Percentiles rank a stretch among this genome's conserved stretches.
Evolutionary conservation across 1,284 basidiomycete species (phyloP).

Genomic region (Trichosporon inkin): DNA sequence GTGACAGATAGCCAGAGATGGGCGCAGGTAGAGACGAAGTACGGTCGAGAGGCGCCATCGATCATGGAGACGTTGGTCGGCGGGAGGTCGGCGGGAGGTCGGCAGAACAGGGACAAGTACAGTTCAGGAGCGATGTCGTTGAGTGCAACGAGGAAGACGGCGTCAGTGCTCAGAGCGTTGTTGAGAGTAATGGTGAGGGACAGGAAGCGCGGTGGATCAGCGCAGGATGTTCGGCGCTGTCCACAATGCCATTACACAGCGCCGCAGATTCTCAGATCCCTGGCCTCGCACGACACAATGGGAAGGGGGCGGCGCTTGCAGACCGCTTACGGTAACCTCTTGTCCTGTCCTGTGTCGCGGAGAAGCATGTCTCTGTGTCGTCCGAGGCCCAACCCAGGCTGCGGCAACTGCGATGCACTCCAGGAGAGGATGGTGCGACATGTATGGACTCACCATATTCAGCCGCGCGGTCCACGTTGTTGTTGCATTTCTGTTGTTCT

Average conservation of each 20-base stretch:
- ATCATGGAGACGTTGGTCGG: background rate
- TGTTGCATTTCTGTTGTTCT: conserved; percentile 34
- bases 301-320: background rate
- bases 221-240: background rate
- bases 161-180: background rate
- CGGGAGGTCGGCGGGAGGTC: background rate
- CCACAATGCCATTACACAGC: background rate
- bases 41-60: conserved; percentile 45
- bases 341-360: too few relatives aligned
- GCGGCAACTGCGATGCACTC: too few relatives aligned
- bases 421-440: too few relatives aligned
- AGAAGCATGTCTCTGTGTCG: background rate
- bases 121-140: background rate
- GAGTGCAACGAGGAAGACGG: background rate
- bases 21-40: conserved; percentile 46
- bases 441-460: conserved; percentile 42
- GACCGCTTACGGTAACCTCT: too few relatives aligned
- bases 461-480: conserved; percentile 41
- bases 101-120: background rate
- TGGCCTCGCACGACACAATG: background rate
- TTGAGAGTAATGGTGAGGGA: background rate
- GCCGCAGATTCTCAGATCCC: too few relatives aligned
- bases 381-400: background rate
- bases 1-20: conserved; percentile 40
- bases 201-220: background rate